These are phyloP conservation scores for Leptographium radiaticola DNA, from an alignment of 2,329 filamentous ascomycete genomes.

Conservation along the genomic window DNA sequence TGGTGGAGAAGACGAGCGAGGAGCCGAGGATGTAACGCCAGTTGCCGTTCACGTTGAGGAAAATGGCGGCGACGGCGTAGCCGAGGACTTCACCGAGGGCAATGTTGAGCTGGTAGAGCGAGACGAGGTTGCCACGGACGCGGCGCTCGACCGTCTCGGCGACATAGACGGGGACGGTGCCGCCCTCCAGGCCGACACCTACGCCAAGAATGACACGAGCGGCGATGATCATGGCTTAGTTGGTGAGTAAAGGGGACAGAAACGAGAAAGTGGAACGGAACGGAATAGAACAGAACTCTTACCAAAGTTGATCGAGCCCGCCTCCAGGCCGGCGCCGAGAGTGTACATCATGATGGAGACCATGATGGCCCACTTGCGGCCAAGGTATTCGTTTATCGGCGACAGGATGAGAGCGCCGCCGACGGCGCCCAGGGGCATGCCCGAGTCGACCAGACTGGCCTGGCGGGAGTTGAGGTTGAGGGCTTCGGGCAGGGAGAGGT, in stretches of 20 bases:
- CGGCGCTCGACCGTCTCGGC: constrained; percentile 56
- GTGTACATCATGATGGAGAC: constrained; percentile 59
- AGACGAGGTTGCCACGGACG: constrained; percentile 59
- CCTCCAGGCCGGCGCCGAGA: constrained; percentile 53
- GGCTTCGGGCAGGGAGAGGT: constrained; percentile 49
- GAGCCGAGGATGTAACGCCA: constrained; percentile 66
- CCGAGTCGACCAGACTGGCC: constrained; percentile 54
- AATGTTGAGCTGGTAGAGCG: constrained; percentile 64
- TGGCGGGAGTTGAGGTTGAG: constrained; percentile 41
- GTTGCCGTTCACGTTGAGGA: constrained; percentile 54
- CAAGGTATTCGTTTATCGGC: constrained; percentile 54
- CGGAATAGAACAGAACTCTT: background rate
- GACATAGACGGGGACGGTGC: constrained; percentile 63
- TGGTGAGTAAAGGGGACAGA: background rate
- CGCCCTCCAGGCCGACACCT: constrained; percentile 60
- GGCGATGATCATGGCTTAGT: constrained; percentile 49
- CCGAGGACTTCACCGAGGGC: constrained; percentile 62
- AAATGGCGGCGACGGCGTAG: constrained; percentile 61
- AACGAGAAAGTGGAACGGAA: background rate
- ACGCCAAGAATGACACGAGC: constrained; percentile 56
- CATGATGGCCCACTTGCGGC: constrained; percentile 55
- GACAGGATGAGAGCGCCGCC: constrained; percentile 55
- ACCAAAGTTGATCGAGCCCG: constrained; percentile 51
- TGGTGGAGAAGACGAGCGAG: constrained; percentile 56
- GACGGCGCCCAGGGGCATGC: constrained; percentile 60